These are phyloP conservation scores for Syzygium oleosum DNA, from an alignment of 345 rosid species.

Conservation along the genomic window DNA sequence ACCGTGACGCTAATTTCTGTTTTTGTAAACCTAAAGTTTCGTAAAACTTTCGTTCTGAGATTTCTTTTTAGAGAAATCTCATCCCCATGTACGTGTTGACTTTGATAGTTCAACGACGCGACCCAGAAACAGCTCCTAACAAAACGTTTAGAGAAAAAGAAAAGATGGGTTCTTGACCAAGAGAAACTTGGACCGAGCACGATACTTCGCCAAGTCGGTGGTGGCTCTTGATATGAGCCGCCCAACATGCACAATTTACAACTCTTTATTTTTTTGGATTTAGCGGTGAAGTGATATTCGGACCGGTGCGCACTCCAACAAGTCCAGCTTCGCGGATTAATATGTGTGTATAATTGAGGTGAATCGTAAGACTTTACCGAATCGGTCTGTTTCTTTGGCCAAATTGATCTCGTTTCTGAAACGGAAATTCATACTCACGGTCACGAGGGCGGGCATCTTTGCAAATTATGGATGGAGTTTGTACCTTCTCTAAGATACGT, in stretches of 20 bases:
- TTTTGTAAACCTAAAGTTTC: not conserved
- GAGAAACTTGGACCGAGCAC: not conserved
- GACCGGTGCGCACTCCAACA: not conserved
- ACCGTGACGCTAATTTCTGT: not conserved
- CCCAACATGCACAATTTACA: not conserved
- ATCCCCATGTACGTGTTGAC: not conserved
- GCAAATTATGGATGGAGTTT: too few relatives aligned
- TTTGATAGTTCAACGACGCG: not conserved
- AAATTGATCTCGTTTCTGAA: not conserved
- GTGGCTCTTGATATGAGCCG: not conserved
- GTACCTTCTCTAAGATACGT: not conserved
- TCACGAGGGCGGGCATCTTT: not conserved
- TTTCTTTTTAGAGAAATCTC: not conserved
- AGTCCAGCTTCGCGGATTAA: too few relatives aligned
- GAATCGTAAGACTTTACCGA: not conserved
- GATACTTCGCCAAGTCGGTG: not conserved
- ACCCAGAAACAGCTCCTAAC: not conserved
- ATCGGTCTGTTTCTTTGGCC: not conserved
- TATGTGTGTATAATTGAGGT: too few relatives aligned
- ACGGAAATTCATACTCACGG: not conserved
- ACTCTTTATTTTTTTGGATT: not conserved
- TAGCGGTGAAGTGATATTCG: not conserved
- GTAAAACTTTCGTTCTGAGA: not conserved
- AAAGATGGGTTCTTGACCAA: not conserved
- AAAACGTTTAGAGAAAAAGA: not conserved